Evolutionary conservation across 2,329 filamentous ascomycete species (phyloP), one percentile per base, ranked within the genome.

Genomic region (Colletotrichum sp.): DNA sequence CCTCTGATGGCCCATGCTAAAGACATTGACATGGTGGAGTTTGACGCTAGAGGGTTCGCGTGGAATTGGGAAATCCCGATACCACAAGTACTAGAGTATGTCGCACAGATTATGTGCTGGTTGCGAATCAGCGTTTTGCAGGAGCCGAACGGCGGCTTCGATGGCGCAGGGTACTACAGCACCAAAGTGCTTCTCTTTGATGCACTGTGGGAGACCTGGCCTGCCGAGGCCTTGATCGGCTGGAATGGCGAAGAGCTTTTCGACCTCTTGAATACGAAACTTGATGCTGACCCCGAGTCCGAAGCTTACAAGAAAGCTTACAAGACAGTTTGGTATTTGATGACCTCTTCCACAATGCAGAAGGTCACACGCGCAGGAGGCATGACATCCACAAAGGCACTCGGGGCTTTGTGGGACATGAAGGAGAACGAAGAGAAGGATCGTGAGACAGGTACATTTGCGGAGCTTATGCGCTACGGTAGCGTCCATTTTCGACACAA

Each of bases 51-150:
- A 8, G 65, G 65, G 1, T 73, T 81, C 72, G 76, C 79, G 0
- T 84, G 81, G 81, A 81, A 83, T 18, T 86, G 81, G 78, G 83
- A 82, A 10, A 80, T 81, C 3, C 80, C 82, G 3, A 75, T 79
- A 3, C 81, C 80, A 21, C 44, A 57, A 1, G 71, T 85, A 0
- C 70, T 85, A 32, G 85, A 86, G 16, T 88, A 88, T 64, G 81
- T 85, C 9, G 79, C 80, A 2, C 86, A 87, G 57, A 82, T 86
- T 34, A 75, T 86, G 6, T 81, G 82, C 15, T 88, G 85, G 85
- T 71, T 79, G 8, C 79, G 81, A 4, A 55, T 83, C 34, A 74
- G 71, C 60, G 79, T 79, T 74, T 73, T 83, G 3, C 77, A 82
- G 21, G 79, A 81, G 24, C 52, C 73, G 1, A 76, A 77, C 21